Conservation (phyloP, 2,329 filamentous ascomycete genomes). For the Venturia effusa region DNA sequence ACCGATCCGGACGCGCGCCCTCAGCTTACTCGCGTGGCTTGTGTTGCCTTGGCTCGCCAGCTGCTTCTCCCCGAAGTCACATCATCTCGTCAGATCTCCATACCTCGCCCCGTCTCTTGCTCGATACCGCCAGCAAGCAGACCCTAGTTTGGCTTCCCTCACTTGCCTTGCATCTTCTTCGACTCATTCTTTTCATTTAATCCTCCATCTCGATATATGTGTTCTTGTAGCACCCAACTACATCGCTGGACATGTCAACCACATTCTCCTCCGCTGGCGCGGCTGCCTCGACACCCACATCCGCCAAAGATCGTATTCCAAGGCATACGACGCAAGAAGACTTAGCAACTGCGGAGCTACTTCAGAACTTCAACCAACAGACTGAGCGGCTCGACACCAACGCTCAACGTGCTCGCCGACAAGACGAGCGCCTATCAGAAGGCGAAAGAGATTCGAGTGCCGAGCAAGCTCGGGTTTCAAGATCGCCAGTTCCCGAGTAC, state of each 20-base stretch:
- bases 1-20: not conserved
- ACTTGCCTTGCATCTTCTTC: not conserved
- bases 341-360: conserved; percentile 4
- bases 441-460: not conserved
- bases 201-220: not conserved
- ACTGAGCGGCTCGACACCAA: not conserved
- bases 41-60: not conserved
- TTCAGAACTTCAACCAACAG: conserved; percentile 5
- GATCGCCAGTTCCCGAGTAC: conserved; percentile 22
- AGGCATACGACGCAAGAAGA: conserved; percentile 1
- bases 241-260: conserved; percentile 1
- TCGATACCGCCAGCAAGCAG: not conserved
- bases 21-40: not conserved
- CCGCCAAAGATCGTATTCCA: not conserved
- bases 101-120: not conserved
- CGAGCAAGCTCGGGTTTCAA: not conserved
- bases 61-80: not conserved
- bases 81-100: not conserved
- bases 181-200: not conserved
- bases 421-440: not conserved
- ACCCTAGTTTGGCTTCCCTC: not conserved
- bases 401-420: not conserved
- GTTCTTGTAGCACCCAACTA: not conserved
- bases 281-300: not conserved
- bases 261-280: not conserved